Evolutionary conservation across 2,329 filamentous ascomycete genomes (phyloP), one percentile per base, ranked within the genome.

Genomic region (Chalara sp.): DNA sequence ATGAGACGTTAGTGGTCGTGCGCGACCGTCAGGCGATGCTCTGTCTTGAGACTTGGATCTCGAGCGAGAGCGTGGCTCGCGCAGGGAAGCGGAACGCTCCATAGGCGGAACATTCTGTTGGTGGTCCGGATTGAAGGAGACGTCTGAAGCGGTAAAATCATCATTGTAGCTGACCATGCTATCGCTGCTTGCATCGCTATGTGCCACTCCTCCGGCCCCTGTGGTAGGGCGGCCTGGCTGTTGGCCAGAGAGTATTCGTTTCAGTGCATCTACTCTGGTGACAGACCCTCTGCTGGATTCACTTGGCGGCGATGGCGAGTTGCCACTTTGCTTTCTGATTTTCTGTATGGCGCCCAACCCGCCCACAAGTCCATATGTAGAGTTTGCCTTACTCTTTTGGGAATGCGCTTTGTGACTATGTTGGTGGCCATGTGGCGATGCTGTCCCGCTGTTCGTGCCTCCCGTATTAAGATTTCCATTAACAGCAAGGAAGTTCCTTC

Each of bases 61-160:
- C 33, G 59, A 45, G 51, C 61, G 52, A 32, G 59, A 45, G 49
- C 58, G 55, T 5, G 58, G 51, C 33, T 57, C 61, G 13, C 56
- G 60, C 31, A 60, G 52, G 30, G 63, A 65, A 5, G 43, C 56
- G 4, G 58, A 61, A 21, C 61, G 55, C 53, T 63, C 61, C 48
- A 58, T 52, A 6, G 44, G 33, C 11, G 55, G 40, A 30, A 52
- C 13, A 30, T 56, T 56, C 32, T 58, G 56, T 40, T 61, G 57
- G 6, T 46, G 50, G 47, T 13, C 10, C 12, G 59, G 58, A 39
- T 79, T 81, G 64, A 80, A 83, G 39, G 80, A 85, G 21, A 81
- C 68, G 61, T 88, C 84, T 6, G 83, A 86, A n/a, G 79, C 74
- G 43, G 79, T 78, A 57, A 80, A 76, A 51, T 87, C 84, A 21